Conservation (phyloP, 768 basidiomycete species). For the Phanerochaete sordida region DNA sequence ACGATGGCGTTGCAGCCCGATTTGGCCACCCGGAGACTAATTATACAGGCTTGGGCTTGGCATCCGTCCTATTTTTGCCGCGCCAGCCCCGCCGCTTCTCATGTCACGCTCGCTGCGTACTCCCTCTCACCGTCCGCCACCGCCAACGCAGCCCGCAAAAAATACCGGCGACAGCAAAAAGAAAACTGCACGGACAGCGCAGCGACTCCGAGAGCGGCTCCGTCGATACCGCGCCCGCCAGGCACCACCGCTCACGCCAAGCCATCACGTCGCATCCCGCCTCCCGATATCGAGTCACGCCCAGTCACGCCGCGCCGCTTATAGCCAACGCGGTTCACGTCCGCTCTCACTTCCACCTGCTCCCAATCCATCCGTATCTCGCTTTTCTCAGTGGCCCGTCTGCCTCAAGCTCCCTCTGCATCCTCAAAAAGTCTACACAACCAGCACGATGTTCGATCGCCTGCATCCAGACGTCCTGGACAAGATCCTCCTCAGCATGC, state of each 20-base stretch:
- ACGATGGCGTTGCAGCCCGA: slow-evolving; percentile 1
- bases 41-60: slow-evolving; percentile 9
- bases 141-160: not conserved
- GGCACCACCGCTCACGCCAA: not conserved
- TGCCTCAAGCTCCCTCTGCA: no score
- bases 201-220: not conserved
- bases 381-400: not conserved
- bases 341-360: not conserved
- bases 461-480: slow-evolving; percentile 21
- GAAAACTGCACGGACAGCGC: not conserved
- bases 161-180: not conserved
- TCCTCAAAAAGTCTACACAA: no score
- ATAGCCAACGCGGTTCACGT: not conserved
- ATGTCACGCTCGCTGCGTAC: not conserved
- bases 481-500: slow-evolving; percentile 17
- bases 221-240: not conserved
- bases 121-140: not conserved
- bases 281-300: not conserved
- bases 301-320: not conserved
- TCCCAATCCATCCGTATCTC: not conserved
- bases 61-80: slow-evolving; percentile 7
- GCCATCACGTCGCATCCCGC: not conserved
- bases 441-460: not conserved
- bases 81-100: not conserved
- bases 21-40: slow-evolving; percentile 4